A percentile compares a stretch with the other conserved stretches of the same genome.
phyloP scores from a whole-genome alignment of 345 rosid genomes.

The Iberis pinnata region DNA sequence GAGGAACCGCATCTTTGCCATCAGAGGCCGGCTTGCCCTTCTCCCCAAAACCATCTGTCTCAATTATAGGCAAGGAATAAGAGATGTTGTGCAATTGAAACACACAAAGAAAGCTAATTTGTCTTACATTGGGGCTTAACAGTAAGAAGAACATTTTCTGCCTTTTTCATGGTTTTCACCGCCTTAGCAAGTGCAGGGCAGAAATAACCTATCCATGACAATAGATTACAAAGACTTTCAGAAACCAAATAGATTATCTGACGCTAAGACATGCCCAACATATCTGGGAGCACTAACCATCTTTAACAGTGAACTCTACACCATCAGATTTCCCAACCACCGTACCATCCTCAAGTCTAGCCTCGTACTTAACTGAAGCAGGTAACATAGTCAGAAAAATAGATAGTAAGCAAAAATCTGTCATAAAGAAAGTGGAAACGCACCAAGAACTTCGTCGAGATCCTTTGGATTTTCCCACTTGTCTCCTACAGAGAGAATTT shows the following conservation, averaged over 20 bases:
- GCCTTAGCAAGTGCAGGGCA: slow-evolving; percentile 78
- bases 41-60: slow-evolving; percentile 85
- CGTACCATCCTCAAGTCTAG: slow-evolving; percentile 66
- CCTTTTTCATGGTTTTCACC: slow-evolving; percentile 89
- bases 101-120: background rate
- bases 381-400: background rate
- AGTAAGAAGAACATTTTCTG: slow-evolving; percentile 63
- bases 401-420: background rate
- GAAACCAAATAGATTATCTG: too few species aligned
- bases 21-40: slow-evolving; percentile 56
- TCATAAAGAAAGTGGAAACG: background rate
- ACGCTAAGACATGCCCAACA: too few species aligned
- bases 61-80: background rate
- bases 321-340: slow-evolving; percentile 62
- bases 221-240: background rate
- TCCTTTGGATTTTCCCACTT: slow-evolving; percentile 84
- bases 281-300: slow-evolving; percentile 54
- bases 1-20: slow-evolving; percentile 64
- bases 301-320: slow-evolving; percentile 65
- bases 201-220: slow-evolving; percentile 49
- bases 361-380: slow-evolving; percentile 65
- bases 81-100: background rate
- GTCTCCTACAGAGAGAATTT: slow-evolving; percentile 55
- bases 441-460: slow-evolving; percentile 73
- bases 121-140: slow-evolving; percentile 49